Percentiles rank a stretch among this genome's conserved stretches.
Evolutionary conservation across 1,284 basidiomycete species (phyloP).

Genomic region (Sporisorium graminicola): DNA sequence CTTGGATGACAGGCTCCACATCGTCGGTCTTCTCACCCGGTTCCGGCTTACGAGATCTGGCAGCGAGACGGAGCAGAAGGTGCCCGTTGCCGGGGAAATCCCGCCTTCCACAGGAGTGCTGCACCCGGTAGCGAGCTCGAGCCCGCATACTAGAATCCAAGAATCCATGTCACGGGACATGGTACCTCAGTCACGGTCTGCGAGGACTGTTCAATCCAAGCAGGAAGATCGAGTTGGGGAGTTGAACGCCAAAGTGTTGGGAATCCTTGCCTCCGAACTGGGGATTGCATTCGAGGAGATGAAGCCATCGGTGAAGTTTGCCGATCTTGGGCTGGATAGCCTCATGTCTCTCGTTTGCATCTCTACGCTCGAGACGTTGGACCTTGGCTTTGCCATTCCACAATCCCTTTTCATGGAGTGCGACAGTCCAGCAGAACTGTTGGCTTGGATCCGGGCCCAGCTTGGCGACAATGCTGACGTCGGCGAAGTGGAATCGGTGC

Average conservation of each 20-base stretch:
- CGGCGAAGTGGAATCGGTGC: not conserved
- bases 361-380: slow-evolving; percentile 39
- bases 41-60: slow-evolving; percentile 7
- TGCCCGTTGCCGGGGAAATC: not conserved
- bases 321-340: slow-evolving; percentile 51
- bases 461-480: slow-evolving; percentile 15
- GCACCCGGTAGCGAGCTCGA: not conserved
- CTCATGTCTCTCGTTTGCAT: slow-evolving; percentile 55
- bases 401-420: slow-evolving; percentile 51
- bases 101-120: not conserved
- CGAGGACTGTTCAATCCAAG: not conserved
- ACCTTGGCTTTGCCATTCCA: slow-evolving; percentile 37
- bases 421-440: slow-evolving; percentile 40
- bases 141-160: not conserved
- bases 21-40: slow-evolving; percentile 20
- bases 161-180: not conserved
- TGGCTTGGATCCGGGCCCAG: slow-evolving; percentile 30
- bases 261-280: slow-evolving; percentile 35
- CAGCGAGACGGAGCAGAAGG: not conserved
- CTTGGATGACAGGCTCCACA: not conserved
- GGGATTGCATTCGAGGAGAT: slow-evolving; percentile 41
- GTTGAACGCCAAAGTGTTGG: slow-evolving; percentile 24
- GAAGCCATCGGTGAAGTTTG: slow-evolving; percentile 34
- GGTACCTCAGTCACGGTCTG: not conserved
- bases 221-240: slow-evolving; percentile 8